Conservation (phyloP, 192 early-diverging fungal species). For the Coemansia javaensis region DNA sequence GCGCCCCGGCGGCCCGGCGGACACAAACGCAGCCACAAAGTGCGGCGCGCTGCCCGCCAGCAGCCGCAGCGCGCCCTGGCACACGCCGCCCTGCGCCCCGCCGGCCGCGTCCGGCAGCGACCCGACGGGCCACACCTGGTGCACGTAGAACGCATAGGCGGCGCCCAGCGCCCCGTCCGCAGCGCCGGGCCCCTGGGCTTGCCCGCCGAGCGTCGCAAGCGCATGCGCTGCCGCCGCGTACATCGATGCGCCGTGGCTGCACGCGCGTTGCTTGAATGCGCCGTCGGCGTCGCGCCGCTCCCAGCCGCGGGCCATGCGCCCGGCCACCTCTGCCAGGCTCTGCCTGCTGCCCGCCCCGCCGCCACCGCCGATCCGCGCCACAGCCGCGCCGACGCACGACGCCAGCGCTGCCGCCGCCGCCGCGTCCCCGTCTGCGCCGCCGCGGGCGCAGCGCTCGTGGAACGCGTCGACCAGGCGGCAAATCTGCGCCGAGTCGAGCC, state of each 20-base stretch:
- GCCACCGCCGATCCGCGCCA: not conserved
- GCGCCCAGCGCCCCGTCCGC: not conserved
- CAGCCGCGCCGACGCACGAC: slow-evolving; percentile 2
- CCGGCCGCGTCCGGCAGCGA: slow-evolving; percentile 5
- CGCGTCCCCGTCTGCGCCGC: not conserved
- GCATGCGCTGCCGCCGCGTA: slow-evolving; percentile 22
- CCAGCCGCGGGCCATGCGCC: not conserved
- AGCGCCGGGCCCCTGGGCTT: not conserved
- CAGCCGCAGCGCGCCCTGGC: slow-evolving; percentile 31
- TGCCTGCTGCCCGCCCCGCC: not conserved
- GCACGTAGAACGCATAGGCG: slow-evolving; percentile 15
- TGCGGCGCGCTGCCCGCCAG: slow-evolving; percentile 19
- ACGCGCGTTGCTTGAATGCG: slow-evolving; percentile 24
- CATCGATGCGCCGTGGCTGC: slow-evolving; percentile 15
- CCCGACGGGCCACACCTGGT: slow-evolving; percentile 29
- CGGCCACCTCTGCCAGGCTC: not conserved
- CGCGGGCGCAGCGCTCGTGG: slow-evolving; percentile 6
- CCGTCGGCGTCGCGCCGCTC: slow-evolving; percentile 2
- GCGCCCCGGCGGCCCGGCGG: not conserved
- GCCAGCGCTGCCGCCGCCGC: slow-evolving; percentile 5
- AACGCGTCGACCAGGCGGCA: slow-evolving; percentile 11
- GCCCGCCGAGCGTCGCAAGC: slow-evolving; percentile 2
- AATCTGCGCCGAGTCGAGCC: not conserved
- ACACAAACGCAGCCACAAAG: slow-evolving; percentile 11
- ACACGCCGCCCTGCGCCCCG: slow-evolving; percentile 6